Percentiles rank a stretch among this genome's conserved stretches.
Conservation (phyloP, 495 filamentous ascomycete species). For the Podospora pseudocomata region DNA sequence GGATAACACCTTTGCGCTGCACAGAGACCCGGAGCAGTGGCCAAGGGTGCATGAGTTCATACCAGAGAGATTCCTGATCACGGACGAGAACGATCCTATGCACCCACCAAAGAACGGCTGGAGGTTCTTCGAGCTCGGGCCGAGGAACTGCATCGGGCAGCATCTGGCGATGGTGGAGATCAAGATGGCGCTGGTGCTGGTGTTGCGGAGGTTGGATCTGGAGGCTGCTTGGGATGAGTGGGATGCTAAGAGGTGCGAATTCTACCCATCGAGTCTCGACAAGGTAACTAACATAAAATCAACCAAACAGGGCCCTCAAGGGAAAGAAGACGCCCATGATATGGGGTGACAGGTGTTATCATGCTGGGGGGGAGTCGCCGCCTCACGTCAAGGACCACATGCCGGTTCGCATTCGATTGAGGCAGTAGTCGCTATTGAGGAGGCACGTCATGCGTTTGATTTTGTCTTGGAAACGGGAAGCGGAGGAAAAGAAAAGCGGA, state of each 20-base stretch:
- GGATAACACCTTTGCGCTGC: conserved; percentile 23
- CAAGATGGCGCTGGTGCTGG: conserved; percentile 21
- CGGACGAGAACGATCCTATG: conserved; percentile 24
- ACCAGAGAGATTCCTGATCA: conserved; percentile 42
- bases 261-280: background rate
- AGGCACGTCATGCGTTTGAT: no score
- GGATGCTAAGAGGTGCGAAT: background rate
- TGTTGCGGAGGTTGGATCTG: background rate
- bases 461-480: no score
- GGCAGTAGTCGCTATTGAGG: background rate
- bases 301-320: background rate
- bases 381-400: background rate
- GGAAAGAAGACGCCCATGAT: background rate
- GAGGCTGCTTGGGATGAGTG: background rate
- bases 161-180: conserved; percentile 46
- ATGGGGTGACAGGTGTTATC: background rate
- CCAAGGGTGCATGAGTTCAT: conserved; percentile 34
- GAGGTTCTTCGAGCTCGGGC: conserved; percentile 49
- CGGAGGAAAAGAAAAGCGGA: no score
- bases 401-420: background rate
- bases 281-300: background rate
- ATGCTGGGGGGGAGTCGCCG: background rate
- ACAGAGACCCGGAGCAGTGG: conserved; percentile 23
- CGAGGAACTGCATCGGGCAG: conserved; percentile 50
- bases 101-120: conserved; percentile 35